A percentile compares a stretch with the other conserved stretches of the same genome.
These are phyloP conservation scores for Citrullus amarus DNA, from an alignment of 306 rosid genomes.

Conservation along the genomic window DNA sequence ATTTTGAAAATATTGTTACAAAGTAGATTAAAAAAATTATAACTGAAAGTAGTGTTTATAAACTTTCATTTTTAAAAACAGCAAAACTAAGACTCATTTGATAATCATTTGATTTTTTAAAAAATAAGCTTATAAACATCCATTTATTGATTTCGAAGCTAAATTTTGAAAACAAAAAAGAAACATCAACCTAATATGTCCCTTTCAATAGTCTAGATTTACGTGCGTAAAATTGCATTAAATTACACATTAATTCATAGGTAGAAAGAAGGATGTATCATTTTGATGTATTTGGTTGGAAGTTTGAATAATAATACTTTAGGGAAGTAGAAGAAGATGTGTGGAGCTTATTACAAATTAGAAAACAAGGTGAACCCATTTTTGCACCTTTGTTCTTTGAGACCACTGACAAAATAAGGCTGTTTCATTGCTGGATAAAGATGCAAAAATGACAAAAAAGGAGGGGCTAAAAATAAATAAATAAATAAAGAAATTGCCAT, in stretches of 20 bases:
- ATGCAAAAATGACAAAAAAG: neutral
- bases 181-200: no score
- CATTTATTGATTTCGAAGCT: no score
- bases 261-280: neutral
- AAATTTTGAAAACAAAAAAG: no score
- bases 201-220: no score
- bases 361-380: neutral
- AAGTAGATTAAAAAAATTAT: no score
- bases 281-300: neutral
- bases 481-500: neutral
- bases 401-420: neutral
- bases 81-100: no score
- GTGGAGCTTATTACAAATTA: neutral
- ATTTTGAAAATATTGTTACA: no score
- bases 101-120: no score
- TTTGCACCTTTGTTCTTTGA: neutral
- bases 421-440: neutral
- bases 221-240: neutral
- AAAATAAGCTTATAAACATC: no score
- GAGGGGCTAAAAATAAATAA: neutral
- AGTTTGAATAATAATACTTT: neutral
- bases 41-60: no score
- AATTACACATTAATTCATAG: neutral
- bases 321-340: neutral
- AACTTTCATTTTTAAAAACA: no score